Percentiles rank a stretch among this genome's conserved stretches.
phyloP scores from a whole-genome alignment of 768 basidiomycete genomes.

The Mycena galopus region DNA sequence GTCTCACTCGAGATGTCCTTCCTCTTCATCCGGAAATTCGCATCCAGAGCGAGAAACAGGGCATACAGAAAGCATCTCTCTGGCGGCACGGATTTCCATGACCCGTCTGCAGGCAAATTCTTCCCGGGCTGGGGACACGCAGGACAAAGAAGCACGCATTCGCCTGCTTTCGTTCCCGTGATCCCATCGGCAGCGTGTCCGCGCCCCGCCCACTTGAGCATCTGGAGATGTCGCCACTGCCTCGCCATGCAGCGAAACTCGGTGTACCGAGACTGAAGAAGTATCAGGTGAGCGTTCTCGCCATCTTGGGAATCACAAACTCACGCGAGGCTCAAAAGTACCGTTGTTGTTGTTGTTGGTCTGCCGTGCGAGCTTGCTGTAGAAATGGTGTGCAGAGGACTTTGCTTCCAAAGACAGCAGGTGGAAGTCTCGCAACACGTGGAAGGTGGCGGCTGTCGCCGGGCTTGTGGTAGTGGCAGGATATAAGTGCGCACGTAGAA shows the following conservation, averaged over 20 bases:
- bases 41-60: background rate
- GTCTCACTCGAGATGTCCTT: background rate
- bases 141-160: background rate
- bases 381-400: slow-evolving; percentile 32
- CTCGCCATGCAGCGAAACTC: background rate
- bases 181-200: slow-evolving; percentile 19
- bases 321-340: background rate
- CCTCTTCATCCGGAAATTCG: slow-evolving; percentile 10
- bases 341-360: slow-evolving; percentile 29
- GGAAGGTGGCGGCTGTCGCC: slow-evolving; percentile 8
- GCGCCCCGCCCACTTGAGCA: slow-evolving; percentile 8
- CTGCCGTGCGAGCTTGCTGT: slow-evolving; percentile 14
- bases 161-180: background rate
- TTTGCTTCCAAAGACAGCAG: slow-evolving; percentile 1
- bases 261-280: background rate
- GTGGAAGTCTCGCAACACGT: background rate
- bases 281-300: no score
- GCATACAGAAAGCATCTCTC: no score
- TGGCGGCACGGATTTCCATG: no score
- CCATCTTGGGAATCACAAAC: background rate
- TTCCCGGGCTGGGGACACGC: no score
- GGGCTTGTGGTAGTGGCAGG: slow-evolving; percentile 33
- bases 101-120: no score
- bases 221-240: slow-evolving; percentile 23
- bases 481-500: slow-evolving; percentile 11